Evolutionary conservation across 148 eudicot genomes (phyloP).

Genomic region (Rhododendron ferrugineum): DNA sequence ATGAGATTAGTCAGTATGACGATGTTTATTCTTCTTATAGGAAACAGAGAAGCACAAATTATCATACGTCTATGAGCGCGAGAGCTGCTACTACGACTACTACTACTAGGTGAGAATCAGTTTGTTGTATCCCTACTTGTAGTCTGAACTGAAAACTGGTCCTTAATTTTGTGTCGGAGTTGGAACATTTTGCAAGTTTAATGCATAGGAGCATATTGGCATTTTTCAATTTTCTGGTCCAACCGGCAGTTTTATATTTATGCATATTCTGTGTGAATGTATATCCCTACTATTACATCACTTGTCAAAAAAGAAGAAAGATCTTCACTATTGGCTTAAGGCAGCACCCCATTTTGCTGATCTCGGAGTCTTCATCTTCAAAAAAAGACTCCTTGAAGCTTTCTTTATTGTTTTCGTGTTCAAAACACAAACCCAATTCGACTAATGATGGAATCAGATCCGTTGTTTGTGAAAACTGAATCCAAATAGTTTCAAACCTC

Average conservation of each 20-base stretch:
- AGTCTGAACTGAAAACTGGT: background rate
- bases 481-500: background rate
- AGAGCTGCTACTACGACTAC: conserved; percentile 58
- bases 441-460: background rate
- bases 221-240: background rate
- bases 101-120: conserved; percentile 29
- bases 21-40: conserved; percentile 88
- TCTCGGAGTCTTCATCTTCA: background rate
- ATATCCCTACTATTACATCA: background rate
- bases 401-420: background rate
- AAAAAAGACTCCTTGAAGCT: background rate
- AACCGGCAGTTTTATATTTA: background rate
- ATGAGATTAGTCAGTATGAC: conserved; percentile 84
- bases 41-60: conserved; percentile 80
- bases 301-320: background rate
- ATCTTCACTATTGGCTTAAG: background rate
- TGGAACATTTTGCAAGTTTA: background rate
- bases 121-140: background rate
- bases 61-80: conserved; percentile 78
- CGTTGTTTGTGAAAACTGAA: background rate
- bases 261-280: background rate
- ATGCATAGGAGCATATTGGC: background rate
- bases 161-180: background rate
- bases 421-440: background rate
- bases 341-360: background rate